Conservation (phyloP, 208 protist species). For the Leishmania gerbilli region DNA sequence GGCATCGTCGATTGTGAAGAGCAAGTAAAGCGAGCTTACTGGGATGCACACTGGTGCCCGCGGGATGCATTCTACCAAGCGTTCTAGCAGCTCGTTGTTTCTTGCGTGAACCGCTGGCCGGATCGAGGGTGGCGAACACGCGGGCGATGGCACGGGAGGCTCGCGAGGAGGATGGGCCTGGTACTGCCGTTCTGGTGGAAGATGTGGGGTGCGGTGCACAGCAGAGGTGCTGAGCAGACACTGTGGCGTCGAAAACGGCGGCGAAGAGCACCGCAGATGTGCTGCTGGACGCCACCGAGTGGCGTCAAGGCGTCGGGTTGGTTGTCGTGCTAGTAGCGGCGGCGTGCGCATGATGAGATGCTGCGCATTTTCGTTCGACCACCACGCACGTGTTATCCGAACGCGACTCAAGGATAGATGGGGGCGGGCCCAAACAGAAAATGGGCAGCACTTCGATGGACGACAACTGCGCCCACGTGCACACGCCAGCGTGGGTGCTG, state of each 20-base stretch:
- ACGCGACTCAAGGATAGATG: not conserved
- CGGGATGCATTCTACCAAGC: slow-evolving; percentile 12
- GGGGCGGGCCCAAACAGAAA: no score
- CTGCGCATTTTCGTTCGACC: not conserved
- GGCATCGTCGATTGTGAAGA: slow-evolving; percentile 4
- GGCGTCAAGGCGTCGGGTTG: not conserved
- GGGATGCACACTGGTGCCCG: slow-evolving; percentile 9
- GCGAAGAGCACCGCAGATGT: not conserved
- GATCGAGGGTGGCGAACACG: not conserved
- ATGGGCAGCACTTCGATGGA: no score
- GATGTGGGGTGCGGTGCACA: not conserved
- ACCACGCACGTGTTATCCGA: not conserved
- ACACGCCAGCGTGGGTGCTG: not conserved
- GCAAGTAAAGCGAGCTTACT: not conserved
- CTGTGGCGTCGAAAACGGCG: not conserved
- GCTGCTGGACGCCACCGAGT: not conserved
- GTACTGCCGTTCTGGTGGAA: not conserved
- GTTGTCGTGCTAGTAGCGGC: not conserved
- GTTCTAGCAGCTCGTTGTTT: not conserved
- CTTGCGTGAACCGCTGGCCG: not conserved
- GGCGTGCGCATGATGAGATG: not conserved
- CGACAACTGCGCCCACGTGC: not conserved
- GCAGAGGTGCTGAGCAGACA: not conserved
- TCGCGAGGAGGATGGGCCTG: not conserved
- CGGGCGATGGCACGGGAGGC: not conserved